Evolutionary conservation across 208 protist genomes (phyloP), one percentile per base, ranked within the genome.

Genomic region (Acanthamoeba castellanii): DNA sequence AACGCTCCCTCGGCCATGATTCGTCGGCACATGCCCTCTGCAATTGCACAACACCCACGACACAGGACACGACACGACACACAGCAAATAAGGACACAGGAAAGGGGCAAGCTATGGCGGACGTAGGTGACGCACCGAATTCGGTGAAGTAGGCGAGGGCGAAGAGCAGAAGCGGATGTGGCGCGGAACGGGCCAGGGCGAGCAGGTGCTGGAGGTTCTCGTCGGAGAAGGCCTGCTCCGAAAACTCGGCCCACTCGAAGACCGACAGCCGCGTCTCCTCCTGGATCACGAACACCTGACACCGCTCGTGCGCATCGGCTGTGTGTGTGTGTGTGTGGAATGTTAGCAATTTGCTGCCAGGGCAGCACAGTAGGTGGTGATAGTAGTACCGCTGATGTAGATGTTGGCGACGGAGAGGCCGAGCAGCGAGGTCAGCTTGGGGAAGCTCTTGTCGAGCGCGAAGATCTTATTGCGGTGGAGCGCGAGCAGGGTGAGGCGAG

Each of bases 21-120:
- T 84, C 76, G 76, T 47, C 76, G 76, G n/a, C 76, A 84, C 76
- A 84, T 84, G 32, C 42, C 76, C 76, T 84, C 76, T 84, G 76
- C 8, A 18, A 5, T 3, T 32, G 25, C n/a, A n/a, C n/a, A n/a
- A n/a, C n/a, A n/a, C n/a, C n/a, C n/a, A n/a, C n/a, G n/a, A n/a
- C n/a, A n/a, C n/a, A n/a, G n/a, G n/a, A n/a, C n/a, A n/a, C n/a
- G n/a, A n/a, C n/a, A n/a, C n/a, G n/a, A n/a, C n/a, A n/a, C n/a
- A n/a, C n/a, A n/a, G n/a, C n/a, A n/a, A n/a, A n/a, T n/a, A n/a
- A n/a, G n/a, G n/a, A n/a, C n/a, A n/a, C n/a, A n/a, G n/a, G n/a
- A n/a, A n/a, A n/a, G n/a, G n/a, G n/a, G n/a, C n/a, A n/a, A n/a
- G n/a, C n/a, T n/a, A n/a, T n/a, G n/a, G n/a, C n/a, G n/a, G n/a